Evolutionary conservation across 2,329 filamentous ascomycete genomes (phyloP).

Genomic region (Cladosporium sp.): DNA sequence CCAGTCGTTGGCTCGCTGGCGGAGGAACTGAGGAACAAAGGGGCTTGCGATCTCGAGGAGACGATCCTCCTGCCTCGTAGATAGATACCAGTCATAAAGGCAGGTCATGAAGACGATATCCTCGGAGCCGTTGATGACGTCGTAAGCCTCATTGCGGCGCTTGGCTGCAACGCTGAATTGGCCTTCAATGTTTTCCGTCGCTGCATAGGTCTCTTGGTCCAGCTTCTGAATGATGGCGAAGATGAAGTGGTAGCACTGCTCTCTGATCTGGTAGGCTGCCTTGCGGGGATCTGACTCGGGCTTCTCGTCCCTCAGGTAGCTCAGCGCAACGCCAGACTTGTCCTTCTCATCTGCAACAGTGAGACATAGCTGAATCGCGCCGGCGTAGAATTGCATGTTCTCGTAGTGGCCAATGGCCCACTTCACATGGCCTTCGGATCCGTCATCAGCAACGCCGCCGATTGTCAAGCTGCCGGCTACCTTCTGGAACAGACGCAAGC

Average conservation of each 20-base stretch:
- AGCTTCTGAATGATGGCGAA: conserved; percentile 75
- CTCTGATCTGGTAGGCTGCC: conserved; percentile 64
- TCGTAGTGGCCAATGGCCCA: conserved; percentile 77
- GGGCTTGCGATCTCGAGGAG: conserved; percentile 80
- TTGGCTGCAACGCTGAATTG: conserved; percentile 70
- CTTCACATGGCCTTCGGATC: conserved; percentile 63
- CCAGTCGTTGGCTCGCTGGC: conserved; percentile 63
- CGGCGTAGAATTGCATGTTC: conserved; percentile 78
- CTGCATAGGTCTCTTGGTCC: conserved; percentile 63
- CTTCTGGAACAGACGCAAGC: conserved; percentile 79
- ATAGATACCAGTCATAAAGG: conserved; percentile 97
- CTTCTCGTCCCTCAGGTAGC: conserved; percentile 82
- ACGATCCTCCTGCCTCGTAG: conserved; percentile 77
- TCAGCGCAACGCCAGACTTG: conserved; percentile 76
- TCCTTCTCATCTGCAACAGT: conserved; percentile 80
- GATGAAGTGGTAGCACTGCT: conserved; percentile 80
- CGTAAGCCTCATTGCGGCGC: conserved; percentile 82
- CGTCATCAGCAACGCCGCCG: conserved; percentile 13
- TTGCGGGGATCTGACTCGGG: conserved; percentile 67
- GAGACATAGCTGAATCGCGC: conserved; percentile 83
- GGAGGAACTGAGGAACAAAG: conserved; percentile 81
- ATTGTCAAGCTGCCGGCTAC: conserved; percentile 79
- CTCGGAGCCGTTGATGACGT: conserved; percentile 78
- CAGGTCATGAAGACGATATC: conserved; percentile 95
- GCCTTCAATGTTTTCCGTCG: conserved; percentile 74